These are phyloP conservation scores for Xylaria sp. DNA, from an alignment of 2,329 filamentous ascomycete genomes.

Conservation along the genomic window DNA sequence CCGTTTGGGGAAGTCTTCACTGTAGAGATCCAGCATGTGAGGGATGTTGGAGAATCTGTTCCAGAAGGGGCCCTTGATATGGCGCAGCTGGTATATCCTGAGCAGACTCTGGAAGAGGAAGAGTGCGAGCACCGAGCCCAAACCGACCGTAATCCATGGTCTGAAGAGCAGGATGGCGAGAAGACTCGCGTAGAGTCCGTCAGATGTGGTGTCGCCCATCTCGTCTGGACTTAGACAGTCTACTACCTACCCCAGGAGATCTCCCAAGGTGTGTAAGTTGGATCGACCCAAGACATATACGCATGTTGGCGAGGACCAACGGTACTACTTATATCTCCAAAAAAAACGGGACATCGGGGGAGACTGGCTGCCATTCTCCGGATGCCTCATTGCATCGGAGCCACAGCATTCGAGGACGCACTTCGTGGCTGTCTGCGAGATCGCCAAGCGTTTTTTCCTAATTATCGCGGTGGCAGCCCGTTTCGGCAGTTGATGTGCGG, in stretches of 20 bases:
- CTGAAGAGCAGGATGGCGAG: background rate
- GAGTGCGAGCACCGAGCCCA: background rate
- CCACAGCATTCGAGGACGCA: no score
- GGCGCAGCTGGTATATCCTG: constrained; percentile 16
- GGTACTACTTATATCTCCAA: no score
- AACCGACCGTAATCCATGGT: background rate
- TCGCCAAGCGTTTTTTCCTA: no score
- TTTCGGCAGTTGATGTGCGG: no score
- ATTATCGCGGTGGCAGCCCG: no score
- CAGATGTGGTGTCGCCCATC: background rate
- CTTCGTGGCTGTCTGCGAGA: no score
- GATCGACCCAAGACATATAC: background rate
- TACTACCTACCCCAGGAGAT: background rate
- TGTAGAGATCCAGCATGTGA: constrained; percentile 25
- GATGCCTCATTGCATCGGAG: no score
- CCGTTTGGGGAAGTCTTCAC: constrained; percentile 23
- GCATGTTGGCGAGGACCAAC: no score
- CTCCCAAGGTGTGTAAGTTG: background rate
- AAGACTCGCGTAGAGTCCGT: background rate
- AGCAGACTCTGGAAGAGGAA: background rate
- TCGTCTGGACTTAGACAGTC: background rate
- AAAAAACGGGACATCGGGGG: no score
- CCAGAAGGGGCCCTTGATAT: constrained; percentile 24
- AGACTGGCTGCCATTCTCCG: no score
- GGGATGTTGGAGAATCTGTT: constrained; percentile 23